phyloP scores from a whole-genome alignment of 306 rosid species.

The Senna tora region DNA sequence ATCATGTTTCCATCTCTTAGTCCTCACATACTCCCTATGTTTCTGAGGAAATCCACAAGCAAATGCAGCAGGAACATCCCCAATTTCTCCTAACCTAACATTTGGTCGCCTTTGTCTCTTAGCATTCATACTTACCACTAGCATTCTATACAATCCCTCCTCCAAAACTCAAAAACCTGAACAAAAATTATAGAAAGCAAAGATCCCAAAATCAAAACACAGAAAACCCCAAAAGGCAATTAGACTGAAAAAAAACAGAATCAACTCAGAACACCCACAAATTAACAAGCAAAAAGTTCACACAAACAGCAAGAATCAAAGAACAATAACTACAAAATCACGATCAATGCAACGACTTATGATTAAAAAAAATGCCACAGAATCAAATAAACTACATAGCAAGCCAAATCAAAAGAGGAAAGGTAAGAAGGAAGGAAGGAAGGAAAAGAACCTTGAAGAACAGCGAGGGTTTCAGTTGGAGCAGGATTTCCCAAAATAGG shows the following conservation, averaged over 20 bases:
- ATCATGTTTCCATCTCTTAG: constrained; percentile 39
- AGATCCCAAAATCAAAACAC: constrained; percentile 7
- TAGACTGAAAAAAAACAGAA: not conserved
- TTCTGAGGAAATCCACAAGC: constrained; percentile 44
- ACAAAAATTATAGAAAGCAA: constrained; percentile 17
- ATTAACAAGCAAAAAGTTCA: not conserved
- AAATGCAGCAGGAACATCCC: constrained; percentile 51
- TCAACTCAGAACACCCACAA: not conserved
- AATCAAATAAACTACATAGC: not conserved
- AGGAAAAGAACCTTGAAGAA: constrained; percentile 22
- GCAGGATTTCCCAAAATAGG: constrained; percentile 1
- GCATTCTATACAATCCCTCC: constrained; percentile 31
- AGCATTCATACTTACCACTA: constrained; percentile 39
- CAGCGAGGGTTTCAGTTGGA: not conserved
- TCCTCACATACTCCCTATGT: constrained; percentile 29
- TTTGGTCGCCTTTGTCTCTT: constrained; percentile 57
- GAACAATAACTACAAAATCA: not conserved
- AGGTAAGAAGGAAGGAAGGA: not conserved
- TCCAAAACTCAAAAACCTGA: constrained; percentile 28
- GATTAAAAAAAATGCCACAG: not conserved
- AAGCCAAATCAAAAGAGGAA: not conserved
- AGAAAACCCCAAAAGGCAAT: not conserved
- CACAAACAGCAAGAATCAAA: not conserved
- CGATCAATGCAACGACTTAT: not conserved
- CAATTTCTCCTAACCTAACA: constrained; percentile 53